phyloP scores from a whole-genome alignment of 345 rosid genomes.

The Corchorus capsularis region DNA sequence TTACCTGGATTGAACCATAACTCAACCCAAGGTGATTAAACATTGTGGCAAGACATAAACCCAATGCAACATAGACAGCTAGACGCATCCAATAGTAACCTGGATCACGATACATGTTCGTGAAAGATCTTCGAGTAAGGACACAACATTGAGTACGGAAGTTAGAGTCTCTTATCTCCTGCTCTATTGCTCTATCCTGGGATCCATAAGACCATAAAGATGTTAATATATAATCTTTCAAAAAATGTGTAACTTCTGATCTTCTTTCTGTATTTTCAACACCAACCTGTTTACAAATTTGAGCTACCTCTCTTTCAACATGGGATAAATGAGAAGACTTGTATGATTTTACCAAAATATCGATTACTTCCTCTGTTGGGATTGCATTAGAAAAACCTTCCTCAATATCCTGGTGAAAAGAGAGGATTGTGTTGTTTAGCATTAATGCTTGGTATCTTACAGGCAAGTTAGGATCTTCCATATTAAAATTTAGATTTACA shows the following conservation, averaged over 20 bases:
- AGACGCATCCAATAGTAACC: no score
- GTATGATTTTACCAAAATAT: slow-evolving; percentile 36
- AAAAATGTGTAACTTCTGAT: no score
- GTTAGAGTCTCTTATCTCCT: no score
- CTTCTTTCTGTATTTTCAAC: no score
- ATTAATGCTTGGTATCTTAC: not conserved
- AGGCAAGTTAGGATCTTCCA: not conserved
- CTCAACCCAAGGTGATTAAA: slow-evolving; percentile 28
- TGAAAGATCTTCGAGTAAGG: no score
- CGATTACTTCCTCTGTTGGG: slow-evolving; percentile 40
- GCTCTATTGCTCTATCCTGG: no score
- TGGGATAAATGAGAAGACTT: slow-evolving; percentile 33
- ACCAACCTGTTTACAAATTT: slow-evolving; percentile 32
- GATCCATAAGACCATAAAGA: no score
- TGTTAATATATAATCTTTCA: no score
- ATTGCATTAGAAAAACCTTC: slow-evolving; percentile 27
- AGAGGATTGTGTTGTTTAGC: no score
- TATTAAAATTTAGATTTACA: not conserved
- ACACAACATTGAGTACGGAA: slow-evolving; percentile 42
- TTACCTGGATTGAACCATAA: slow-evolving; percentile 32
- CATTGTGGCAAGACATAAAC: slow-evolving; percentile 46
- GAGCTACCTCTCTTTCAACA: slow-evolving; percentile 27
- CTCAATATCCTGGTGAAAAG: slow-evolving; percentile 38
- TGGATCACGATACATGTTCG: no score
- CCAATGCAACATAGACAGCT: slow-evolving; percentile 40